These are phyloP conservation scores for thale cress (Arabidopsis thaliana) DNA, from an alignment of 345 rosid genomes.

Conservation along the genomic window TAIR10.1 NC_003075.7:14902001-14902500, in stretches of 20 bases:
- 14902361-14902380: conserved; percentile 25
- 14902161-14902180: conserved; percentile 13
- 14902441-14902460: neutral
- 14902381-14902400: neutral
- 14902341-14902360: conserved; percentile 1
- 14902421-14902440: conserved; percentile 9
- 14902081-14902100: conserved; percentile 30
- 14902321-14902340: conserved; percentile 31
- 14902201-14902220: neutral
- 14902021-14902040: conserved; percentile 35
- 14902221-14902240: conserved; percentile 20
- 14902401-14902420: neutral
- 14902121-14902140: conserved; percentile 27
- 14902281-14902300: neutral
- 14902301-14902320: conserved; percentile 20
- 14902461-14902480: too few species aligned
- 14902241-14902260: neutral
- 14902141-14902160: conserved; percentile 7
- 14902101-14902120: conserved; percentile 25
- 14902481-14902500: neutral
- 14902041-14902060: conserved; percentile 15
- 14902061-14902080: conserved; percentile 5
- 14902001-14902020: conserved; percentile 26
- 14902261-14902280: neutral
- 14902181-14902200: conserved; percentile 25